Base-by-base conservation (phyloP, 768 basidiomycete genomes). In the Boletus huronensis region DNA sequence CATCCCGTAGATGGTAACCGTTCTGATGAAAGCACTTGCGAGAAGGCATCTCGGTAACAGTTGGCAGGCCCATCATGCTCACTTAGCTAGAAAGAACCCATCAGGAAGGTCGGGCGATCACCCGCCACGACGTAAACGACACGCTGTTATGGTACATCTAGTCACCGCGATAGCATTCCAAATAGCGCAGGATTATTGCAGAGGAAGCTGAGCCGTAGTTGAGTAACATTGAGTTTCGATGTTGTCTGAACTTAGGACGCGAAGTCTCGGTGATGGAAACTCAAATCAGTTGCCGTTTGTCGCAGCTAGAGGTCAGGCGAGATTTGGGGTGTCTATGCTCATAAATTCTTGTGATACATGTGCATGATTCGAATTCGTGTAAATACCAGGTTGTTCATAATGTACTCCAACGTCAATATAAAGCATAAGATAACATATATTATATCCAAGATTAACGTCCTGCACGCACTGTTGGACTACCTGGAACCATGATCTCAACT, bases 391-490 rank as follows among this genome's bases (percentile, higher is more conserved):
- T 29, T 49, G 35, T 36, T 16, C 3, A 50, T 58, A 63, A 19
- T 13, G 17, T 61, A 61, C 16, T 57, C n/a, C 49, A 58, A 43
- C 50, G 23, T 50, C 35, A 34, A 43, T 43, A 54, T 45, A 47
- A 36, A 28, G 46, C 50, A 63, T 50, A 46, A 55, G 6, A n/a
- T 43, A 46, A 10, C 58, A 58, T 53, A 48, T 44, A 14, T 38
- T 55, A 45, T 42, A 16, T 57, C 11, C 50, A 59, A 28, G 41
- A 38, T 60, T 43, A 61, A 41, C 61, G 60, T 48, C 50, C 50
- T 13, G 54, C 58, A 28, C 45, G 60, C 39, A 61, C 56, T 4
- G 59, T 68, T 14, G 61, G 57, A 40, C 59, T 68, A 16, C 63
- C 57, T 38, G 68, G 61, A 50, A 67, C 48, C 39, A 17, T 58